Base-by-base conservation (phyloP, 805 yeast species). In the Kazachstania martiniae region DNA sequence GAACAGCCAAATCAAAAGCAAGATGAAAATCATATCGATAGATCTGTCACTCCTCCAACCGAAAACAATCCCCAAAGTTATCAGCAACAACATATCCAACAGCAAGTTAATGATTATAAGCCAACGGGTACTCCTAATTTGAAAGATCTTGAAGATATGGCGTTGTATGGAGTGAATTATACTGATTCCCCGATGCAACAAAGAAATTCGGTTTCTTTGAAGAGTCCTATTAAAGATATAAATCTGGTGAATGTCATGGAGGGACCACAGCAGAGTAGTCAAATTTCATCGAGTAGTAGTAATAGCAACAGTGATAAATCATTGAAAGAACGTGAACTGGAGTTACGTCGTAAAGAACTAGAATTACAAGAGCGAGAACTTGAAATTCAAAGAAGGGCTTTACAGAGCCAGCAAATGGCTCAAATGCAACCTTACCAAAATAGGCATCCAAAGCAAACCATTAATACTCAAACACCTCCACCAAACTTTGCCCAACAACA, bases 281-380 rank as follows among this genome's bases (percentile, higher is more conserved):
- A 4, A 22, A 9, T 15, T 13, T 28, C 50, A 32, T 41, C 41
- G 25, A 21, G 36, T 16, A 28, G 36, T 21, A 37, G 31, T 32
- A 33, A 32, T 21, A 38, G 25, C 25, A 38, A 35, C 6, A 27
- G 27, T 21, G 48, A 44, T 19, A 41, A 33, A 13, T 19, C 43
- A 3, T 28, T 55, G 29, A 48, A 51, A 30, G 53, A 49, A 29
- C 49, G 53, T 23, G 59, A 55, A 28, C 30, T 57, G 24, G 59
- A 55, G 28, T 34, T 57, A 17, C 51, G 53, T 24, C 46, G 43
- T 24, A 53, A 48, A 33, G 62, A 57, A 35, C 32, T 57, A 28
- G 54, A 54, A 18, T 37, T 57, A 38, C 56, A 56, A 44, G 61
- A 57, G 36, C 45, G 54, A 8, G 60, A 57, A 39, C 29, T 51